These are phyloP conservation scores for Oxyria digyna DNA, from an alignment of 148 eudicot genomes.

Conservation along the genomic window DNA sequence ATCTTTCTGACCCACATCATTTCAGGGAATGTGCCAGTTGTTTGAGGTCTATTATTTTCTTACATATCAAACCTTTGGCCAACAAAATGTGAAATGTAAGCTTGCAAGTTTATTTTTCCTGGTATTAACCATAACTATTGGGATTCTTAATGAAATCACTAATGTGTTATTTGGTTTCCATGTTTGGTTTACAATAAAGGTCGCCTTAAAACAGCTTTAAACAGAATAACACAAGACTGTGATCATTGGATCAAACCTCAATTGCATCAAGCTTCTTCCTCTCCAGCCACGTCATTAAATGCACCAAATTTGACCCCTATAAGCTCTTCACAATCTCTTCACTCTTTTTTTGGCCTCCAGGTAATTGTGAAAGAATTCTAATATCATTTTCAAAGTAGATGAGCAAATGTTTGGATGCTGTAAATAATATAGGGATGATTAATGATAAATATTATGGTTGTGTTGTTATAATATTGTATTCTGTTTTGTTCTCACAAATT, in stretches of 20 bases:
- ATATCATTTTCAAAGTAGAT: neutral
- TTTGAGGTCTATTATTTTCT: conserved; percentile 83
- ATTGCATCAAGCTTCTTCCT: conserved; percentile 26
- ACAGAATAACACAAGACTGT: conserved; percentile 68
- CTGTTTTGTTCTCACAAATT: too few species aligned
- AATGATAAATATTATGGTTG: too few species aligned
- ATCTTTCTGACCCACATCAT: neutral
- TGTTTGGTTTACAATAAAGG: conserved; percentile 24
- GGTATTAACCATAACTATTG: neutral
- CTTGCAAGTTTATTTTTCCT: neutral
- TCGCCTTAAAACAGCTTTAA: conserved; percentile 58
- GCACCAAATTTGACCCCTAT: conserved; percentile 57
- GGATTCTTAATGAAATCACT: neutral
- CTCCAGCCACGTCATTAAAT: conserved; percentile 35
- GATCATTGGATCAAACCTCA: conserved; percentile 72
- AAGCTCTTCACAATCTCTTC: conserved; percentile 24
- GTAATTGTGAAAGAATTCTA: conserved; percentile 19
- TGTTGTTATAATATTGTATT: too few species aligned
- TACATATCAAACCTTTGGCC: conserved; percentile 74
- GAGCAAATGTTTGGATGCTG: neutral
- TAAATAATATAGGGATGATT: too few species aligned
- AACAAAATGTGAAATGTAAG: conserved; percentile 64
- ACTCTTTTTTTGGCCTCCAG: conserved; percentile 58
- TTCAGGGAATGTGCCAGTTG: conserved; percentile 84
- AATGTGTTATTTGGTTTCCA: neutral